Evolutionary conservation across 257 asterid genomes (phyloP).

Genomic region (Catharanthus roseus): DNA sequence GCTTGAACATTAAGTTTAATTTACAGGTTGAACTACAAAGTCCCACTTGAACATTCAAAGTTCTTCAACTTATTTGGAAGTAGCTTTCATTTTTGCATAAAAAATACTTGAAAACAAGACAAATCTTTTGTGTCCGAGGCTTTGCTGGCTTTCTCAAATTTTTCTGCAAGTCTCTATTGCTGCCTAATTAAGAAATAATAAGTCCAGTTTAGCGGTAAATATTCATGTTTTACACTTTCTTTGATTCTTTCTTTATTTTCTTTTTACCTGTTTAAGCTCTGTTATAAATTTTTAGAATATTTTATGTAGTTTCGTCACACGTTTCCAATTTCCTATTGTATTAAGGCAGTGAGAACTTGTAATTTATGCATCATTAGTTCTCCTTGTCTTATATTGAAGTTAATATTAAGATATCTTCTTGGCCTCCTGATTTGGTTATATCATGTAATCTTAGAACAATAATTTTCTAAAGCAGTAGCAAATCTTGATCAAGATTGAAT

Average conservation of each 20-base stretch:
- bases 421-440: slow-evolving; percentile 7
- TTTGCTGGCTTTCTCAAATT: neutral
- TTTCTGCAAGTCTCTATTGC: neutral
- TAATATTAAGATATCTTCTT: neutral
- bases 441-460: neutral
- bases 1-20: neutral
- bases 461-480: neutral
- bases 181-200: neutral
- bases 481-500: slow-evolving; percentile 1
- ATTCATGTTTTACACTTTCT: neutral
- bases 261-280: neutral
- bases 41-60: slow-evolving; percentile 4
- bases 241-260: neutral
- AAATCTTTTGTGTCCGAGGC: neutral
- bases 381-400: neutral
- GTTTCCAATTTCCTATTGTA: neutral
- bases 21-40: neutral
- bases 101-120: neutral
- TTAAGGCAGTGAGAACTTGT: neutral
- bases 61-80: neutral
- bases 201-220: neutral
- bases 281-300: neutral
- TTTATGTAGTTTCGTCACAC: neutral
- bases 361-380: neutral
- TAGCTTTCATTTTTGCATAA: neutral